These are phyloP conservation scores for Trifolium fragiferum DNA, from an alignment of 306 rosid genomes.

Conservation along the genomic window DNA sequence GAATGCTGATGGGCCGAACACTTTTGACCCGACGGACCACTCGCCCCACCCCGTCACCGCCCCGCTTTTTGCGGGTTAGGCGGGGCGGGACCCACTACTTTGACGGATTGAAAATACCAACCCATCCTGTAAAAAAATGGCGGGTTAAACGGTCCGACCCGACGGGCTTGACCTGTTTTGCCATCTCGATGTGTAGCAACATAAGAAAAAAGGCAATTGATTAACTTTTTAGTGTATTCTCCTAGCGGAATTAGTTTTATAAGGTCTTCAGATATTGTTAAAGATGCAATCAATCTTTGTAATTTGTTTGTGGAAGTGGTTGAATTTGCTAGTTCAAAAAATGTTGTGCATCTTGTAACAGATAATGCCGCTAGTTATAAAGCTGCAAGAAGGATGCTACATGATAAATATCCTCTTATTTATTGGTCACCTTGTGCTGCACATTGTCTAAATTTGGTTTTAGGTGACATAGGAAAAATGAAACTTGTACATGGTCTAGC, in stretches of 20 bases:
- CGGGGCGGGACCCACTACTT: too few relatives aligned
- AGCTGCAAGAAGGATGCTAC: not conserved
- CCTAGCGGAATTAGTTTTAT: not conserved
- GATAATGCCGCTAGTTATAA: not conserved
- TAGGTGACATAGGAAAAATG: slow-evolving; percentile 1
- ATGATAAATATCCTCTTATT: not conserved
- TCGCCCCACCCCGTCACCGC: too few relatives aligned
- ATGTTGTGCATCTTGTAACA: not conserved
- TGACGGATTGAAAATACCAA: too few relatives aligned
- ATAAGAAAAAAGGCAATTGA: too few relatives aligned
- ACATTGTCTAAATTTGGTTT: not conserved
- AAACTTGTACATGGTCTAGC: not conserved
- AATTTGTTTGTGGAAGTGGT: not conserved
- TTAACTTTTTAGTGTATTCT: not conserved
- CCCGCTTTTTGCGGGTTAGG: too few relatives aligned
- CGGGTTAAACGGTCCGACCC: too few relatives aligned
- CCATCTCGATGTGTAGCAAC: too few relatives aligned
- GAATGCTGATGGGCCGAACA: too few relatives aligned
- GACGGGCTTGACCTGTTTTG: too few relatives aligned
- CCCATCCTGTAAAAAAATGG: too few relatives aligned
- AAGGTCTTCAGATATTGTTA: not conserved
- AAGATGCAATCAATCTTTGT: not conserved
- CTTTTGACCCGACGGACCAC: too few relatives aligned
- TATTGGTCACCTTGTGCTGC: not conserved
- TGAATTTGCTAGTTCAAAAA: not conserved